phyloP scores from a whole-genome alignment of 1,284 basidiomycete species.

The Testicularia cyperi region DNA sequence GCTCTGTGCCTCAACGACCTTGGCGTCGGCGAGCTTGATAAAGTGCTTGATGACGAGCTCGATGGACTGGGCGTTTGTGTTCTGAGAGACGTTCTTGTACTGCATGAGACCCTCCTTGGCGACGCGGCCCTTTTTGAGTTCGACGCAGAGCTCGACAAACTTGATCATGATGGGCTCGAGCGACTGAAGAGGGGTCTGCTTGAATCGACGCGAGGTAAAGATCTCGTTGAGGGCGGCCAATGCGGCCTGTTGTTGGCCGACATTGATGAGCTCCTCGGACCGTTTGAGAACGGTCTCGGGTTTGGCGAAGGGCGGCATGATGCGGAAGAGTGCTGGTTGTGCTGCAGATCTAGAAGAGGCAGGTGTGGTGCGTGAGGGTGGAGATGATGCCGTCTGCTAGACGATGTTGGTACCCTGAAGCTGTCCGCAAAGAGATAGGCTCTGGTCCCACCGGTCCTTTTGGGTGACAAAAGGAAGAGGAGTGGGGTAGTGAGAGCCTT shows the following conservation, averaged over 20 bases:
- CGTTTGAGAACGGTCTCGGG: constrained; percentile 86
- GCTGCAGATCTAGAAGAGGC: constrained; percentile 1
- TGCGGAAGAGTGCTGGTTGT: constrained; percentile 4
- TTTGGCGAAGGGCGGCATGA: constrained; percentile 78
- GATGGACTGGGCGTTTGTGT: constrained; percentile 85
- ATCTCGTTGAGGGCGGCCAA: constrained; percentile 86
- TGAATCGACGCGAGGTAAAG: constrained; percentile 90
- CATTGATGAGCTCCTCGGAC: constrained; percentile 85
- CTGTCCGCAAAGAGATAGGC: too few relatives aligned
- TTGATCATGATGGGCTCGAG: constrained; percentile 95
- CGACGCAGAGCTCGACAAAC: constrained; percentile 88
- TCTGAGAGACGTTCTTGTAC: constrained; percentile 81
- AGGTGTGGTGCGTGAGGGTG: neutral
- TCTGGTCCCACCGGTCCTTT: too few relatives aligned
- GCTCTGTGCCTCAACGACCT: constrained; percentile 62
- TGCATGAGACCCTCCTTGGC: constrained; percentile 83
- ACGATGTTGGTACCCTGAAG: neutral
- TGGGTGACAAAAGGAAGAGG: too few relatives aligned
- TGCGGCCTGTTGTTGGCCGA: constrained; percentile 83
- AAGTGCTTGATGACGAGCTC: constrained; percentile 89
- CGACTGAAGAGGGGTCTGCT: constrained; percentile 81
- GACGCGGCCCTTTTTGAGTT: constrained; percentile 86
- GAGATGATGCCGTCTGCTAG: constrained; percentile 32
- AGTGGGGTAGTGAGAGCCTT: too few relatives aligned
- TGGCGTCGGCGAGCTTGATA: constrained; percentile 81